A percentile compares a stretch with the other conserved stretches of the same genome.
These are phyloP conservation scores for Sphagnum fallax DNA, from an alignment of 228 moss, liverwort and hornwort genomes.

Conservation along the genomic window DNA sequence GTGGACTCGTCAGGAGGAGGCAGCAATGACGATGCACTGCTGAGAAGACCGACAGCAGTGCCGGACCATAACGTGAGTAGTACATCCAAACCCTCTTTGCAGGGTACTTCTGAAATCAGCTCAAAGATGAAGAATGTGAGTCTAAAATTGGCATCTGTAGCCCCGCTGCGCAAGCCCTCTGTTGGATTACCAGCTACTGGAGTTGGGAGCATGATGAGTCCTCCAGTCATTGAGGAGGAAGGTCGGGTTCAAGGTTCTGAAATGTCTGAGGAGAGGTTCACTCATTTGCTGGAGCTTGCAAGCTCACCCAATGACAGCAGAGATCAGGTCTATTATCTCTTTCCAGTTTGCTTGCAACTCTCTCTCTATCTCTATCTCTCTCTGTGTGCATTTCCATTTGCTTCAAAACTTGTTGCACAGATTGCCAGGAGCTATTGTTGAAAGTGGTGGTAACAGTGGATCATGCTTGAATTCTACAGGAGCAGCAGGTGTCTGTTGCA, in stretches of 20 bases:
- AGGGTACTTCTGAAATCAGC: background rate
- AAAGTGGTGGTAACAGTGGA: background rate
- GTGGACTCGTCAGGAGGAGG: slow-evolving; percentile 5
- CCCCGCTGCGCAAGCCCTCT: background rate
- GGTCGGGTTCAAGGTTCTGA: slow-evolving; percentile 8
- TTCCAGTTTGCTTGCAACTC: background rate
- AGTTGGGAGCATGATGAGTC: background rate
- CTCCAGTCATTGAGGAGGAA: background rate
- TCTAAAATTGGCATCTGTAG: background rate
- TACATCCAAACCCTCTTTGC: slow-evolving; percentile 2
- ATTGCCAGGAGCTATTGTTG: background rate
- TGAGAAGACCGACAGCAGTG: slow-evolving; percentile 39
- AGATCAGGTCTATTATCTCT: slow-evolving; percentile 20
- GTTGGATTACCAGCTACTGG: background rate
- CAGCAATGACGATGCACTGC: slow-evolving; percentile 11
- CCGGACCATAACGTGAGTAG: slow-evolving; percentile 1
- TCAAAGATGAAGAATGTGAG: background rate
- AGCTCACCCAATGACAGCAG: slow-evolving; percentile 10
- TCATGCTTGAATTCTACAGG: background rate
- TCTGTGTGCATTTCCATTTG: background rate
- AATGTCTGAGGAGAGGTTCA: slow-evolving; percentile 43
- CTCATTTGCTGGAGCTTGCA: slow-evolving; percentile 31
- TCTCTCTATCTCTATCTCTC: background rate
- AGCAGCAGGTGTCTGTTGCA: background rate
- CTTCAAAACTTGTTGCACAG: slow-evolving; percentile 6